Conservation (phyloP, 176 grass and related monocot genomes). For the Lolium rigidum region DNA sequence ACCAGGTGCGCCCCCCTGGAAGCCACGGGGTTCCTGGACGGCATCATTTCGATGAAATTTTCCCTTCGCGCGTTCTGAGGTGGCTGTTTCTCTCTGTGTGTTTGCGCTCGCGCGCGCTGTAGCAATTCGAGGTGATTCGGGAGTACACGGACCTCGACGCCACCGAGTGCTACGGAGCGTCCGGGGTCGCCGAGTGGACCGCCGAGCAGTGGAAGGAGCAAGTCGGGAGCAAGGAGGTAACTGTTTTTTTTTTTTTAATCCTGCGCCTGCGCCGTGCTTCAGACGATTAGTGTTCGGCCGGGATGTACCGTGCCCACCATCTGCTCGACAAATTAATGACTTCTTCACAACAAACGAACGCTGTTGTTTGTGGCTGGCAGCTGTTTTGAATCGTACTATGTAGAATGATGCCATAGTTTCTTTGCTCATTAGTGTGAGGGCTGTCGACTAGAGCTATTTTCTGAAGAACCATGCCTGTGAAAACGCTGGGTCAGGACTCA, state of each 20-base stretch:
- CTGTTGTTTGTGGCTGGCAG: neutral
- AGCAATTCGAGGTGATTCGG: conserved; percentile 61
- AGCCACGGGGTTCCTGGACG: neutral
- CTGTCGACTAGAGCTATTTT: neutral
- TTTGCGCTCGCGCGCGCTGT: neutral
- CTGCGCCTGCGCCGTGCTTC: neutral
- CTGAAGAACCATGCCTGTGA: neutral
- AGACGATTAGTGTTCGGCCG: neutral
- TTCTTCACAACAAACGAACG: neutral
- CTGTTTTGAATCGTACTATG: neutral
- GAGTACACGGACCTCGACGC: conserved; percentile 57
- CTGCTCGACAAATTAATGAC: conserved; percentile 15
- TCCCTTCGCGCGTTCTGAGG: neutral
- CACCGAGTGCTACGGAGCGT: conserved; percentile 50
- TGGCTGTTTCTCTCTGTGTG: neutral
- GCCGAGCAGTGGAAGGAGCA: conserved; percentile 47
- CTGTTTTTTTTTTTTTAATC: neutral
- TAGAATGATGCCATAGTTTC: neutral
- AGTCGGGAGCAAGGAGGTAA: conserved; percentile 54
- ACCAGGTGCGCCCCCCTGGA: conserved; percentile 44
- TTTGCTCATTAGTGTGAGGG: neutral
- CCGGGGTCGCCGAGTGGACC: conserved; percentile 48
- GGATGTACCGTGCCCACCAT: neutral
- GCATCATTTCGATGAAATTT: no score
- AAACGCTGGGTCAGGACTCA: conserved; percentile 2